Conservation (phyloP, 306 rosid genomes). For the Cucurbita ficifolia region DNA sequence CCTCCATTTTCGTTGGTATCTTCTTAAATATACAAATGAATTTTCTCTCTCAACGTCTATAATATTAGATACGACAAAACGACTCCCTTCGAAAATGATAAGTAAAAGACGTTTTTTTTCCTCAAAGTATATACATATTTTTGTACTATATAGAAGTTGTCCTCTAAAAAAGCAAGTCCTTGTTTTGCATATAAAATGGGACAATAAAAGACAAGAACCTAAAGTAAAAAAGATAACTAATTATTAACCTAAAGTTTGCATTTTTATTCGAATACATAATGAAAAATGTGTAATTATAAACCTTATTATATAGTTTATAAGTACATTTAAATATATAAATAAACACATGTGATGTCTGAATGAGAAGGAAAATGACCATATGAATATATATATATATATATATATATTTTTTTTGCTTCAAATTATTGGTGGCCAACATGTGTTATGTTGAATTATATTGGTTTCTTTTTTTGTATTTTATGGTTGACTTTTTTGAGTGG, state of each 20-base stretch:
- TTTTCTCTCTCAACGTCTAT: not conserved
- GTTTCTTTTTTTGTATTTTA: not conserved
- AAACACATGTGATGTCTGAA: conserved; percentile 4
- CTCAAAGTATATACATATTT: not conserved
- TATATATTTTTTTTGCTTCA: not conserved
- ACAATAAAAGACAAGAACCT: not conserved
- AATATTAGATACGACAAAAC: not conserved
- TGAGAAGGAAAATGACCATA: conserved; percentile 2
- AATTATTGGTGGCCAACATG: conserved; percentile 6
- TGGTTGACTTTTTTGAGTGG: conserved; percentile 3
- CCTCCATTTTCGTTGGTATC: not conserved
- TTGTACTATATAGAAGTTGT: not conserved
- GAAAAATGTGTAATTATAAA: not conserved
- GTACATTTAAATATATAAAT: not conserved
- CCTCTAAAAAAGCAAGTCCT: not conserved
- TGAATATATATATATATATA: no score
- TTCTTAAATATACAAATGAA: not conserved
- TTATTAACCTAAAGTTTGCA: not conserved
- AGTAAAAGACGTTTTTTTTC: not conserved
- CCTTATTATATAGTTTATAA: not conserved
- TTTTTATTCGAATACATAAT: not conserved
- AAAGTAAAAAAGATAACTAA: not conserved
- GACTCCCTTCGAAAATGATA: not conserved
- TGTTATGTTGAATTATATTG: not conserved
- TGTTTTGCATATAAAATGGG: conserved; percentile 1